Evolutionary conservation across 257 asterid genomes (phyloP).

Genomic region (Cruciata laevipes): DNA sequence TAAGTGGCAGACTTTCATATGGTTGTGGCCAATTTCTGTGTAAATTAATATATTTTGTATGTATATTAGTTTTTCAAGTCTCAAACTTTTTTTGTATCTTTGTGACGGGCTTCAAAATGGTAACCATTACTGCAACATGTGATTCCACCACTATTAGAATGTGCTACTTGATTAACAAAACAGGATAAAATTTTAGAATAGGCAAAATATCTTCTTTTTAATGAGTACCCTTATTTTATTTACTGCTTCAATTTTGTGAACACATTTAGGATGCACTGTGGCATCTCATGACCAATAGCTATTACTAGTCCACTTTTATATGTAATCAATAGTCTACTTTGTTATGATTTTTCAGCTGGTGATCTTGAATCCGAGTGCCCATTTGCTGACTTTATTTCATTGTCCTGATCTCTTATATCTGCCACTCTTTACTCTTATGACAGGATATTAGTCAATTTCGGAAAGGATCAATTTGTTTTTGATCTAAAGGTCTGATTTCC

Average conservation of each 20-base stretch:
- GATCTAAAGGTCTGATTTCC: conserved; percentile 58
- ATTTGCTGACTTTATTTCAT: not conserved
- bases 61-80: not conserved
- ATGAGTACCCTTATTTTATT: not conserved
- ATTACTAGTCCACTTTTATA: no score
- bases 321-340: not conserved
- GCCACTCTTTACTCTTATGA: conserved; percentile 23
- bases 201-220: no score
- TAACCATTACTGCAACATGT: not conserved
- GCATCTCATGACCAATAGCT: not conserved
- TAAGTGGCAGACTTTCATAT: conserved; percentile 34
- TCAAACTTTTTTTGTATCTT: not conserved
- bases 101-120: not conserved
- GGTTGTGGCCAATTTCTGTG: not conserved
- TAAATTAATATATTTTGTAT: not conserved
- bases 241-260: not conserved
- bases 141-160: not conserved
- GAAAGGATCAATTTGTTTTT: conserved; percentile 71
- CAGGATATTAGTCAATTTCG: conserved; percentile 92
- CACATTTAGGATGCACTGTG: not conserved
- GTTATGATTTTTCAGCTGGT: not conserved
- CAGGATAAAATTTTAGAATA: no score
- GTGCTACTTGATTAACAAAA: not conserved
- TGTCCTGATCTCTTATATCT: conserved; percentile 3
- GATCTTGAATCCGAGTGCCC: not conserved